Conservation (phyloP, 2,329 filamentous ascomycete species). For the Colletotrichum destructivum region DNA sequence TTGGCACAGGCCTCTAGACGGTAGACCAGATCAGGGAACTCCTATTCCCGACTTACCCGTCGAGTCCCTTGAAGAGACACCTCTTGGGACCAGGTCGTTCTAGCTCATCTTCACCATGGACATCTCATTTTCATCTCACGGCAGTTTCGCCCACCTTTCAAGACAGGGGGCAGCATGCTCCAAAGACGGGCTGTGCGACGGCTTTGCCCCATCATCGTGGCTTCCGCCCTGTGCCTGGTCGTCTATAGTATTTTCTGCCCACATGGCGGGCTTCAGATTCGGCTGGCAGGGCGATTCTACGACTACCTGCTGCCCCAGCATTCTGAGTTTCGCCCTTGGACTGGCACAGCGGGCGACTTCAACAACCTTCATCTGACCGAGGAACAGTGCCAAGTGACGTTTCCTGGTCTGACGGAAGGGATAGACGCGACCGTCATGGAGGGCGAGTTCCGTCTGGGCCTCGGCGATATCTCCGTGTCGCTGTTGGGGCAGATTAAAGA, state of each 20-base stretch:
- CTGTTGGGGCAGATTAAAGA: conserved; percentile 53
- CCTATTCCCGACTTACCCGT: not conserved
- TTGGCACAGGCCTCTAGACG: not conserved
- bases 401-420: conserved; percentile 63
- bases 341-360: not conserved
- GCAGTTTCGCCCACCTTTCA: not conserved
- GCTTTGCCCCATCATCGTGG: conserved; percentile 22
- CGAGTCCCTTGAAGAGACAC: not conserved
- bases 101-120: not conserved
- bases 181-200: conserved; percentile 15
- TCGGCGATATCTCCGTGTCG: conserved; percentile 48
- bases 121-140: not conserved
- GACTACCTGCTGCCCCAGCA: not conserved
- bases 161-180: conserved; percentile 17
- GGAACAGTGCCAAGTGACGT: conserved; percentile 59
- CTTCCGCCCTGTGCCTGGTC: conserved; percentile 3
- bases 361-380: conserved; percentile 58
- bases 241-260: conserved; percentile 8
- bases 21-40: conserved; percentile 8
- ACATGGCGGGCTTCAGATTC: not conserved
- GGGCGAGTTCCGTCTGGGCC: conserved; percentile 59
- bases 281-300: not conserved
- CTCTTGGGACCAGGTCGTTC: not conserved
- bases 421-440: conserved; percentile 61
- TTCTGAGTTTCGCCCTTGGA: not conserved